Evolutionary conservation across 75 land plant genomes (phyloP), one percentile per base, ranked within the genome.

Genomic region (Pinus taeda): DNA sequence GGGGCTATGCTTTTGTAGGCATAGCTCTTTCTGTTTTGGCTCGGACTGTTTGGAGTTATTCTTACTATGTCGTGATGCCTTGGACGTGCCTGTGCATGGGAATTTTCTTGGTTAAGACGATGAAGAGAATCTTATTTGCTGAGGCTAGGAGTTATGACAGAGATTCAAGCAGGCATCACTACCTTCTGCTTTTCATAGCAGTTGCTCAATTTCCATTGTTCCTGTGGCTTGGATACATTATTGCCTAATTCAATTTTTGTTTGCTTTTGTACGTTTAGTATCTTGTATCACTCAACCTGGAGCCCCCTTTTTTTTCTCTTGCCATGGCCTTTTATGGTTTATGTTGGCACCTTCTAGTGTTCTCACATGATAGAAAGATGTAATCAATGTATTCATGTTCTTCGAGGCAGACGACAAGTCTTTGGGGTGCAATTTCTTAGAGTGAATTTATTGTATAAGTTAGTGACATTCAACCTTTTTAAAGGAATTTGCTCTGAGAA

Each of bases 121-220:
- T 90, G 90, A 90, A 92, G 75, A 83, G 95, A 57, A 72, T 90
- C 30, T 73, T 85, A 11, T 79, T 90, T 76, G 86, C 91, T 6
- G 91, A 88, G 74, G 90, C 81, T 15, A 80, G 91, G 80, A 88
- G 88, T 75, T 88, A 81, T 77, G 86, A 86, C 57, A 83, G 89
- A 84, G 98, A 92, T 61, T 86, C 97, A 7, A 94, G 93, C 79
- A 88, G 79, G 78, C 88, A 85, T 14, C 86, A 94, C 75, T 92
- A 94, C 71, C 71, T 92, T n/a, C 66, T 92, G 65, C 89, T 94
- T 22, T 85, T 86, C 24, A 80, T 92, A 80, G 95, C 86, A 39
- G 18, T 88, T 3, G 82, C 84, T 49, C 97, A 94, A 67, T 77
- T 90, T 73, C 97, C 95, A 17, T 55, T 94, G 70, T 82, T 90